These are phyloP conservation scores for Pseudofabraea citricarpa DNA, from an alignment of 2,329 filamentous ascomycete genomes.

Conservation along the genomic window DNA sequence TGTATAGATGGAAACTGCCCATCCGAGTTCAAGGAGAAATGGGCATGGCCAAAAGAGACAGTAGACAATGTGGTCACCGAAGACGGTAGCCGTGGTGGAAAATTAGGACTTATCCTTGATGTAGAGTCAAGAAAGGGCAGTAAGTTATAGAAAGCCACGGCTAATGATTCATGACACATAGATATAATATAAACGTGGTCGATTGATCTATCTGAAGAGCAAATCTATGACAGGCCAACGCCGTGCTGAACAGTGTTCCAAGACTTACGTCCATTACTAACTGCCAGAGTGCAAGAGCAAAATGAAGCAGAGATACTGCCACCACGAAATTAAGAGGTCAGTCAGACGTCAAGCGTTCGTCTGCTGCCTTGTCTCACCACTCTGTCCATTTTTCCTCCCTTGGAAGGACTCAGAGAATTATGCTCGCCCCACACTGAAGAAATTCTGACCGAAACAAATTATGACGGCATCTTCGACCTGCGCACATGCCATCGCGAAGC, in stretches of 20 bases:
- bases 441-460: conserved; percentile 26
- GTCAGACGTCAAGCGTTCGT: conserved; percentile 6
- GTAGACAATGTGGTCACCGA: conserved; percentile 22
- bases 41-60: conserved; percentile 42
- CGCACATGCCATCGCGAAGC: conserved; percentile 34
- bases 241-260: conserved; percentile 6
- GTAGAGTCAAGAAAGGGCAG: conserved; percentile 18
- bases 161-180: neutral
- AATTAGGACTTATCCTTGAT: conserved; percentile 19
- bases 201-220: conserved; percentile 16
- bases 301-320: conserved; percentile 1
- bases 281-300: neutral
- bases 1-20: conserved; percentile 31
- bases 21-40: conserved; percentile 43
- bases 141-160: conserved; percentile 4
- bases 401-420: conserved; percentile 3
- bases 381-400: neutral
- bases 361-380: conserved; percentile 3
- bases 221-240: conserved; percentile 10
- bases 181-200: conserved; percentile 8
- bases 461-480: conserved; percentile 37
- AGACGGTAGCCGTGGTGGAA: conserved; percentile 25
- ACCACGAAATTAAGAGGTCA: conserved; percentile 4
- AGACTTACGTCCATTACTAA: conserved; percentile 14
- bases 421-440: neutral